These are phyloP conservation scores for Psidium friedrichsthalianum DNA, from an alignment of 345 rosid genomes.

Conservation along the genomic window DNA sequence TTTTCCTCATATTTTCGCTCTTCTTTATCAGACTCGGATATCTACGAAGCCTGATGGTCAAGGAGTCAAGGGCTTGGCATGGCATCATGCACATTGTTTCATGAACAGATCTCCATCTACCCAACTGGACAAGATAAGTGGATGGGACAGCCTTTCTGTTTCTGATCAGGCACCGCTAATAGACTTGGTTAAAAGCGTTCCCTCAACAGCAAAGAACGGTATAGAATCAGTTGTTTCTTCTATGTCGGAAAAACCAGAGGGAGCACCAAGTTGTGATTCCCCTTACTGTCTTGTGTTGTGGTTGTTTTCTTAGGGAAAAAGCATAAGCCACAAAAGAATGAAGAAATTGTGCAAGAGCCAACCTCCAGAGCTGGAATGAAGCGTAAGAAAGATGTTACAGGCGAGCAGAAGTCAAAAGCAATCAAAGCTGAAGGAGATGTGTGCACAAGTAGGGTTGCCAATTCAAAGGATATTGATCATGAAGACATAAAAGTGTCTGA, in stretches of 20 bases:
- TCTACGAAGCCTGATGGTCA: constrained; percentile 64
- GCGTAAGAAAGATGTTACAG: constrained; percentile 39
- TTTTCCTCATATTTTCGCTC: background rate
- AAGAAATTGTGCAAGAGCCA: constrained; percentile 15
- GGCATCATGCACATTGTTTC: constrained; percentile 89
- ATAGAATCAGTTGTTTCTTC: constrained; percentile 4
- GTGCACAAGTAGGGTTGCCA: constrained; percentile 21
- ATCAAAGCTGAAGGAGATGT: constrained; percentile 37
- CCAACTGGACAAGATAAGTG: constrained; percentile 54
- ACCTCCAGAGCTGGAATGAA: constrained; percentile 42
- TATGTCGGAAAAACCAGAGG: background rate
- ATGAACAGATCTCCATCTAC: constrained; percentile 39
- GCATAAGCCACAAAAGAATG: constrained; percentile 14
- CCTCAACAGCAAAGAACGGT: constrained; percentile 39
- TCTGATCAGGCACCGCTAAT: constrained; percentile 49
- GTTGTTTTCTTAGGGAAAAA: constrained; percentile 14
- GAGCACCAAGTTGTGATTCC: background rate
- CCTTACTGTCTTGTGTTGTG: constrained; percentile 1
- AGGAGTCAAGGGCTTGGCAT: constrained; percentile 54
- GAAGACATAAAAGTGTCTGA: constrained; percentile 16
- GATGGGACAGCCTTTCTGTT: constrained; percentile 62
- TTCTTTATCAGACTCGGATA: constrained; percentile 49
- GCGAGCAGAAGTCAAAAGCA: constrained; percentile 40
- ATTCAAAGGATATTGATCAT: background rate
- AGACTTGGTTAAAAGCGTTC: constrained; percentile 36